Evolutionary conservation across 495 filamentous ascomycete genomes (phyloP).

Genomic region (Tuber magnatum): DNA sequence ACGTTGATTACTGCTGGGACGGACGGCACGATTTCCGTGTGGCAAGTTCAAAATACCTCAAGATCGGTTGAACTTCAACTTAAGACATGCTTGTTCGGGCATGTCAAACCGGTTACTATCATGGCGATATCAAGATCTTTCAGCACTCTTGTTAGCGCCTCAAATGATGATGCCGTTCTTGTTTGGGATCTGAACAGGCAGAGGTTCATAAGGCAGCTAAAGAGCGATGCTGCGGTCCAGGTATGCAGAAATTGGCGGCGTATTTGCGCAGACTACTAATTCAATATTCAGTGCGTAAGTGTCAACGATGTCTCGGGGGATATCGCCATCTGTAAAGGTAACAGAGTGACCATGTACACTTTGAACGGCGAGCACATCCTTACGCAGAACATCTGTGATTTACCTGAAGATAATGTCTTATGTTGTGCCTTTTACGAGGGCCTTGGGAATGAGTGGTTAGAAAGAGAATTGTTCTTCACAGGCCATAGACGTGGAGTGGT

Average conservation of each 20-base stretch:
- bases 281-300: constrained; percentile 52
- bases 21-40: constrained; percentile 83
- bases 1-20: constrained; percentile 84
- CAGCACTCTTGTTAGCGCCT: constrained; percentile 73
- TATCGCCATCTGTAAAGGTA: constrained; percentile 73
- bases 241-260: constrained; percentile 39
- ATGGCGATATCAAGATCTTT: constrained; percentile 83
- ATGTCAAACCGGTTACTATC: constrained; percentile 68
- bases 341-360: constrained; percentile 69
- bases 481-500: constrained; percentile 78
- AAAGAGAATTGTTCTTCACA: constrained; percentile 77
- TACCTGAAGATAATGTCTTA: constrained; percentile 63
- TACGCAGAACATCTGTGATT: constrained; percentile 68
- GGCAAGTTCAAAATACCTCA: constrained; percentile 56
- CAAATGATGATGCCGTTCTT: constrained; percentile 69
- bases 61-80: constrained; percentile 71
- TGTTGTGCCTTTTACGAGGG: constrained; percentile 93
- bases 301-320: constrained; percentile 87
- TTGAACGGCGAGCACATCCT: constrained; percentile 78
- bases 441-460: constrained; percentile 81
- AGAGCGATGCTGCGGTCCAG: constrained; percentile 49
- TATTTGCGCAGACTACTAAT: neutral
- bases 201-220: constrained; percentile 72
- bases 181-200: constrained; percentile 91
- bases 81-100: constrained; percentile 78